phyloP scores from a whole-genome alignment of 2,329 filamentous ascomycete genomes.

The Nigrograna mackinnonii region DNA sequence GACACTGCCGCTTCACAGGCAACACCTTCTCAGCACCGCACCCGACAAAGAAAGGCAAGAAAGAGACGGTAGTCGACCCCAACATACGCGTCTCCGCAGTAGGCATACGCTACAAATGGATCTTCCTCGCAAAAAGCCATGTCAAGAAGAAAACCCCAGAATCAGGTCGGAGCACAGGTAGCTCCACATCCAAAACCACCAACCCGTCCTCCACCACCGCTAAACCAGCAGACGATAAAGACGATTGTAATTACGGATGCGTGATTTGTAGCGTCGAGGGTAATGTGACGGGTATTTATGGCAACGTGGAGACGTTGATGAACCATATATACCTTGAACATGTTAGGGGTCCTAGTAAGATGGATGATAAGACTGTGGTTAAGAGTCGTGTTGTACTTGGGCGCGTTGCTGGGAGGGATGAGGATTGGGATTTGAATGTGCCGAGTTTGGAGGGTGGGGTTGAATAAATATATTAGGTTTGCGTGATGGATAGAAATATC shows the following conservation, averaged over 20 bases:
- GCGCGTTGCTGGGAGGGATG: constrained; percentile 28
- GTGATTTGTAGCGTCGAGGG: constrained; percentile 37
- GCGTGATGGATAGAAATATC: too few species aligned
- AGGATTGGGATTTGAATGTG: constrained; percentile 44
- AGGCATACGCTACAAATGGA: constrained; percentile 41
- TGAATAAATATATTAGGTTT: too few species aligned
- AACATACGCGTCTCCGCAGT: constrained; percentile 25
- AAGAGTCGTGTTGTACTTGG: constrained; percentile 41
- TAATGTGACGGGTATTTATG: constrained; percentile 36
- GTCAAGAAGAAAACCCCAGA: constrained; percentile 20
- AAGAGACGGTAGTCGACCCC: constrained; percentile 31
- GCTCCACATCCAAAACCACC: not conserved
- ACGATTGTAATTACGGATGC: constrained; percentile 38
- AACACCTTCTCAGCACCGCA: constrained; percentile 23
- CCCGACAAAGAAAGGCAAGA: constrained; percentile 29
- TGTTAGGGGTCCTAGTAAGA: constrained; percentile 21
- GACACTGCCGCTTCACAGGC: constrained; percentile 37
- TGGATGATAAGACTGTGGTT: constrained; percentile 27
- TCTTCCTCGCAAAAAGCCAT: constrained; percentile 43
- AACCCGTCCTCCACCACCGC: not conserved
- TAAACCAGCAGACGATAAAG: not conserved
- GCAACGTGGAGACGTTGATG: constrained; percentile 43
- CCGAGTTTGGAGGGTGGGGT: too few species aligned
- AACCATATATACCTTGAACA: constrained; percentile 42
- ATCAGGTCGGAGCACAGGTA: not conserved